These are phyloP conservation scores for Phytophthora tubulina DNA, from an alignment of 352 stramenopile genomes.

Conservation along the genomic window DNA sequence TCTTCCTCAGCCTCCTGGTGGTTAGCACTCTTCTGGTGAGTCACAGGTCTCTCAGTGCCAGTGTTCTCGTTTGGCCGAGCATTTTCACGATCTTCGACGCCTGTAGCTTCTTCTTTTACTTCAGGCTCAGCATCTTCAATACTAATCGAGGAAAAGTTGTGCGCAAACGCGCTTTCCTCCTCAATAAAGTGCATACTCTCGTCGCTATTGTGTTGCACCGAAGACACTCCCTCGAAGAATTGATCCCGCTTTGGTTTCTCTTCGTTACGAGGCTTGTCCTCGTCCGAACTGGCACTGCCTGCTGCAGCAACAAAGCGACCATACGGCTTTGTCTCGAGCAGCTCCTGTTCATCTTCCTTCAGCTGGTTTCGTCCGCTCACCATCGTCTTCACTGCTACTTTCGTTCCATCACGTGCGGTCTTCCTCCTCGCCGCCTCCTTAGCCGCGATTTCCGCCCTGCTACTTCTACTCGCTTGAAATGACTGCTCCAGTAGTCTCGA, in stretches of 20 bases:
- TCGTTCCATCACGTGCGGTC: not conserved
- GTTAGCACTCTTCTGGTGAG: constrained; percentile 30
- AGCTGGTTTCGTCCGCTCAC: not conserved
- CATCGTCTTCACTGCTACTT: constrained; percentile 3
- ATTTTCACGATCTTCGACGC: constrained; percentile 14
- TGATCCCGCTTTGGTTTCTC: constrained; percentile 6
- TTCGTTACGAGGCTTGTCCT: constrained; percentile 11
- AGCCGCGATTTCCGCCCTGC: constrained; percentile 18
- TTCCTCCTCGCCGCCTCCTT: constrained; percentile 21
- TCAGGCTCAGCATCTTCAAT: constrained; percentile 40
- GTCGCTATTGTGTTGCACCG: constrained; percentile 66
- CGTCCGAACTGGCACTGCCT: constrained; percentile 13
- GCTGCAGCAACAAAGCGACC: constrained; percentile 46
- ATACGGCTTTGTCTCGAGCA: constrained; percentile 54
- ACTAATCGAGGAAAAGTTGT: constrained; percentile 59
- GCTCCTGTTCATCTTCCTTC: constrained; percentile 23
- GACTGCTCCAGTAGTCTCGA: constrained; percentile 35
- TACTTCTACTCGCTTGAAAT: constrained; percentile 23
- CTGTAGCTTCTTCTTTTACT: not conserved
- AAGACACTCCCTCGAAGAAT: constrained; percentile 81
- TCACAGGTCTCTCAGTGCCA: not conserved
- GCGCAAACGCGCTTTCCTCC: constrained; percentile 52
- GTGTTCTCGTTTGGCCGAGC: constrained; percentile 18
- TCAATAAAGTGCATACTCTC: constrained; percentile 74
- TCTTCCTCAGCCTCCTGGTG: constrained; percentile 45